Percentiles rank a stretch among this genome's conserved stretches.
phyloP scores from a whole-genome alignment of 1,284 basidiomycete genomes.

The Salmacisia buchloeana region DNA sequence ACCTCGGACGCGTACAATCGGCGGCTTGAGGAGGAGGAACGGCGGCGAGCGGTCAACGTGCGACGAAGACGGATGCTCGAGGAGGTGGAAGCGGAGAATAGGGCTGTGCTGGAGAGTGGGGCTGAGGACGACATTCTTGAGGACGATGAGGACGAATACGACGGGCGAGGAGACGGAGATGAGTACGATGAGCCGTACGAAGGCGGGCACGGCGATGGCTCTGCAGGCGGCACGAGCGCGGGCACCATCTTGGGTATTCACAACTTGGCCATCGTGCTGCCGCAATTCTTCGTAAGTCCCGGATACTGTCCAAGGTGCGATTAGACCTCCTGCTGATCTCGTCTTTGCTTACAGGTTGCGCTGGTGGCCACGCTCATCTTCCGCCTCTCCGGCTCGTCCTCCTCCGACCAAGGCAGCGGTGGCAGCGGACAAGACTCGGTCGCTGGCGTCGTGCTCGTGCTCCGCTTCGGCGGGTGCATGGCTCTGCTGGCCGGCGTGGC shows the following conservation, averaged over 20 bases:
- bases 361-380: slow-evolving; percentile 84
- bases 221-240: slow-evolving; percentile 55
- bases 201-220: slow-evolving; percentile 16
- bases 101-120: background rate
- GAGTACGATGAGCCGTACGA: background rate
- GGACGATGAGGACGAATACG: no score
- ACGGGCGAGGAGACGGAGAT: background rate
- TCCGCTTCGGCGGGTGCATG: slow-evolving; percentile 76
- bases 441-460: slow-evolving; percentile 72
- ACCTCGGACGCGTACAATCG: background rate
- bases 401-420: slow-evolving; percentile 39
- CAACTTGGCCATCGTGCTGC: slow-evolving; percentile 86
- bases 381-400: slow-evolving; percentile 57
- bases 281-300: slow-evolving; percentile 74
- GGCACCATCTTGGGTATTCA: slow-evolving; percentile 95
- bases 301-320: background rate
- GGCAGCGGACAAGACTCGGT: slow-evolving; percentile 51
- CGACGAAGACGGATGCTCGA: slow-evolving; percentile 5
- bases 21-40: background rate
- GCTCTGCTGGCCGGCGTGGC: slow-evolving; percentile 38
- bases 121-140: background rate
- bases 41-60: slow-evolving; percentile 11
- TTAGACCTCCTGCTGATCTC: background rate
- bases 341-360: slow-evolving; percentile 57
- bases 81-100: slow-evolving; percentile 6